These are phyloP conservation scores for Litchi chinensis DNA, from an alignment of 345 rosid species.

Conservation along the genomic window DNA sequence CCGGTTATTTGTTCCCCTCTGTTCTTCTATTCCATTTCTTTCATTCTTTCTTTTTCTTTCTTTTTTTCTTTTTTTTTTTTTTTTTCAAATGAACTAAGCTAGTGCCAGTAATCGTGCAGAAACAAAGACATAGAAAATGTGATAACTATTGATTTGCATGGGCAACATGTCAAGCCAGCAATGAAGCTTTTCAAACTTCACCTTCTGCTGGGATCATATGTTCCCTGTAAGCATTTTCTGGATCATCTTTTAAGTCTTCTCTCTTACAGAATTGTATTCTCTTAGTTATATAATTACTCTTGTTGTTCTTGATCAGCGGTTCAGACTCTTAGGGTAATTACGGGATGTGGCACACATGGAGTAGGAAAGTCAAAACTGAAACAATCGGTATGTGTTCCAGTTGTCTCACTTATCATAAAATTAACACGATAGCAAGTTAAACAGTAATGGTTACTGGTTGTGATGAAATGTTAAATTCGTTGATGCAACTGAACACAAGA, in stretches of 20 bases:
- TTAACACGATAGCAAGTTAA: background rate
- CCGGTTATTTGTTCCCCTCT: background rate
- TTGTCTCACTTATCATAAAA: background rate
- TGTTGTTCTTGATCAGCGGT: slow-evolving; percentile 52
- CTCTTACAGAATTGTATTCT: background rate
- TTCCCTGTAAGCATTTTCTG: slow-evolving; percentile 58
- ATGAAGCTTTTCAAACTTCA: slow-evolving; percentile 76
- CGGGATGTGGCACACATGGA: slow-evolving; percentile 89
- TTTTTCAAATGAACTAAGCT: slow-evolving; percentile 27
- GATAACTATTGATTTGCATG: slow-evolving; percentile 91
- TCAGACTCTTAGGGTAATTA: slow-evolving; percentile 83
- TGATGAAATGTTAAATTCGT: background rate
- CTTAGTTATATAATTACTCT: slow-evolving; percentile 14
- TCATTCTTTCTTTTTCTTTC: no score
- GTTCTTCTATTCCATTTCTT: background rate
- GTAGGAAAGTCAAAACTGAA: slow-evolving; percentile 83
- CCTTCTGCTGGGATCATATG: slow-evolving; percentile 66
- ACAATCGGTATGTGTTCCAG: slow-evolving; percentile 63
- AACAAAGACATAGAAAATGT: slow-evolving; percentile 79
- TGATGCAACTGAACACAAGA: background rate
- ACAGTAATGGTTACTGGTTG: background rate
- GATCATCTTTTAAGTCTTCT: background rate
- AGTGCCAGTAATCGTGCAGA: slow-evolving; percentile 45
- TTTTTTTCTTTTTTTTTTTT: slow-evolving; percentile 13
- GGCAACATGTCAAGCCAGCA: slow-evolving; percentile 92